Evolutionary conservation across 768 basidiomycete genomes (phyloP).

Genomic region (Leccinum arenicola): DNA sequence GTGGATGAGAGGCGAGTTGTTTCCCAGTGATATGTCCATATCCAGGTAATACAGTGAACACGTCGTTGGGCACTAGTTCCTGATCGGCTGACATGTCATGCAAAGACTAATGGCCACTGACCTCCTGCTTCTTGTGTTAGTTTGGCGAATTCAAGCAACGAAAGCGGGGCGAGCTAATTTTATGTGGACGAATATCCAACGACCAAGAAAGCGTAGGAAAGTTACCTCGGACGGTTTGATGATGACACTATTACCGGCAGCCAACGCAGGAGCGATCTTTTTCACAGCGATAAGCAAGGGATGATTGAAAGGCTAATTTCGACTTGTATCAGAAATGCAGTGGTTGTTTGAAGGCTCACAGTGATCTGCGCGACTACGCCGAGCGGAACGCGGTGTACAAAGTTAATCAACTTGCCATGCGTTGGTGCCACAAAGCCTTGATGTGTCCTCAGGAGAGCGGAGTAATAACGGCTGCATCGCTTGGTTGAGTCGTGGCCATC

Average conservation of each 20-base stretch:
- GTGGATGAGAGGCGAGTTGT: constrained; percentile 59
- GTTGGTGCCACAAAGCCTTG: constrained; percentile 72
- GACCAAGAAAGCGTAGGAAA: not conserved
- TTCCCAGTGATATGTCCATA: constrained; percentile 61
- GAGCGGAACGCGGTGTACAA: constrained; percentile 74
- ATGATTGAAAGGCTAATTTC: constrained; percentile 77
- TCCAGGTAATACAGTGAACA: constrained; percentile 75
- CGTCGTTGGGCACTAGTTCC: constrained; percentile 66
- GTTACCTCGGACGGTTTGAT: constrained; percentile 78
- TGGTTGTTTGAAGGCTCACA: constrained; percentile 36
- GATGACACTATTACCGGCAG: constrained; percentile 80
- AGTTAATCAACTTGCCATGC: constrained; percentile 75
- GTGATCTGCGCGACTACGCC: constrained; percentile 91
- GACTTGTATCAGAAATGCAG: not conserved
- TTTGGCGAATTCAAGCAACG: constrained; percentile 73
- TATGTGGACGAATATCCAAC: not conserved
- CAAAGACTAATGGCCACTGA: constrained; percentile 29
- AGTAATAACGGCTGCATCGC: constrained; percentile 64
- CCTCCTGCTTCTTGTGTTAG: constrained; percentile 66
- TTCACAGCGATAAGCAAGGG: constrained; percentile 86
- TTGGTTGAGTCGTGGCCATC: constrained; percentile 1
- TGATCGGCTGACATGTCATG: not conserved
- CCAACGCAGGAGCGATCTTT: constrained; percentile 83
- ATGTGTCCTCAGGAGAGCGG: constrained; percentile 69
- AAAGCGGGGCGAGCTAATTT: constrained; percentile 67